Conservation (phyloP, 306 rosid genomes). For the Quercus gilva region DNA sequence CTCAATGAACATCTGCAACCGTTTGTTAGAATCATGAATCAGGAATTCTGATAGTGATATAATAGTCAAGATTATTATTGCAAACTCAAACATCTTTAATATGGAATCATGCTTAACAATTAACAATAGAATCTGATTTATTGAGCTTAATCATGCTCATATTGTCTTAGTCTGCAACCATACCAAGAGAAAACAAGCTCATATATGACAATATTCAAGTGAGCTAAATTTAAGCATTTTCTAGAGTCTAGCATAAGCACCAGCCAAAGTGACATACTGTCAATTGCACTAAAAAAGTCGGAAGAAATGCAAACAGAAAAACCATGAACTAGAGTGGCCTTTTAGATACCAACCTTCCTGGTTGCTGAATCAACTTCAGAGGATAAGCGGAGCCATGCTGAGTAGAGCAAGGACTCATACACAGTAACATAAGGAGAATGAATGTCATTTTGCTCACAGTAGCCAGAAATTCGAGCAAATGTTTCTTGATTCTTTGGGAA, state of each 20-base stretch:
- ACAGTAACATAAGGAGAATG: conserved; percentile 58
- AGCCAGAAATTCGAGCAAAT: conserved; percentile 87
- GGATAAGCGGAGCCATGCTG: conserved; percentile 58
- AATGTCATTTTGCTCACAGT: conserved; percentile 90
- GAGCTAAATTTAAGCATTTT: not conserved
- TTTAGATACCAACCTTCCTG: conserved; percentile 30
- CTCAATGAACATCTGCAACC: conserved; percentile 43
- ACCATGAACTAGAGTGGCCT: not conserved
- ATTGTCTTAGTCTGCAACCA: not conserved
- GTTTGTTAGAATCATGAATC: not conserved
- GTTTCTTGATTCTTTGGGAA: conserved; percentile 88
- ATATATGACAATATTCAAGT: not conserved
- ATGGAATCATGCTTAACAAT: not conserved
- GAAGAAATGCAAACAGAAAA: not conserved
- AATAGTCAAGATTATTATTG: not conserved
- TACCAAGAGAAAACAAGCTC: not conserved
- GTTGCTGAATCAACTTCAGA: conserved; percentile 30
- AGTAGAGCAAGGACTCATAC: conserved; percentile 48
- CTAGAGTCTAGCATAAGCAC: not conserved
- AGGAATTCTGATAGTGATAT: not conserved
- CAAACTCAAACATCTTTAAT: not conserved
- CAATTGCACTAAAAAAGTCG: not conserved
- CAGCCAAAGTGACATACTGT: not conserved
- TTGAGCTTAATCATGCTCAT: not conserved
- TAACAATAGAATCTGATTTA: no score